phyloP scores from a whole-genome alignment of 306 rosid species.

The Cicer yamashitae region DNA sequence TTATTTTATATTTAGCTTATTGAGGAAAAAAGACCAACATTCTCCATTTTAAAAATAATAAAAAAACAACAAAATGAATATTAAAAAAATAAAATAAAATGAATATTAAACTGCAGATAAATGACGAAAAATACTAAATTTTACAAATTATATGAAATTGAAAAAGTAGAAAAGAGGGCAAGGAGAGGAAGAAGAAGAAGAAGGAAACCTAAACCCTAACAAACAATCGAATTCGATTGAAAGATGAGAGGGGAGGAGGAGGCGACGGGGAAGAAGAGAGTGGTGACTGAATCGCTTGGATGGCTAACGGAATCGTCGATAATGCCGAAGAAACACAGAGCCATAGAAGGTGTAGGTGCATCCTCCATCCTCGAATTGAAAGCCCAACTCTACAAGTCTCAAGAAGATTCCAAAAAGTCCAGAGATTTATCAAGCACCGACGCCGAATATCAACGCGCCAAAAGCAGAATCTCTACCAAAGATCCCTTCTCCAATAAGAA shows the following conservation, averaged over 20 bases:
- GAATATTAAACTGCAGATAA: too few species aligned
- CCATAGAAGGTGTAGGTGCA: constrained; percentile 86
- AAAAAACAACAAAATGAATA: too few species aligned
- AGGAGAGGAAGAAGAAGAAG: not conserved
- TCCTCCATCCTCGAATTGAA: constrained; percentile 89
- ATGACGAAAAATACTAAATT: too few species aligned
- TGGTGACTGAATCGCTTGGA: constrained; percentile 84
- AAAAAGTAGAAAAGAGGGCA: not conserved
- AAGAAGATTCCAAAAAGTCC: constrained; percentile 80
- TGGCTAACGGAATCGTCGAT: constrained; percentile 97
- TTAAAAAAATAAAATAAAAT: too few species aligned
- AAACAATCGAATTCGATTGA: not conserved
- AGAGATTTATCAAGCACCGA: constrained; percentile 67
- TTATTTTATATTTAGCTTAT: too few species aligned
- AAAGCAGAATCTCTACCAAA: constrained; percentile 59
- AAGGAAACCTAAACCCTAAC: constrained; percentile 43
- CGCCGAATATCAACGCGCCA: constrained; percentile 79
- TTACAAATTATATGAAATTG: too few species aligned
- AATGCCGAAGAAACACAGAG: constrained; percentile 94
- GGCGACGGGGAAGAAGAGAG: constrained; percentile 54
- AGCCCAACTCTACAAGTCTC: constrained; percentile 89
- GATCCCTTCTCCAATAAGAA: constrained; percentile 65
- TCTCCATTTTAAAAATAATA: too few species aligned
- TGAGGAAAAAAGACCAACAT: too few species aligned
- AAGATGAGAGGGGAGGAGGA: constrained; percentile 58